phyloP scores from a whole-genome alignment of 345 rosid genomes.

The Angophora floribunda region DNA sequence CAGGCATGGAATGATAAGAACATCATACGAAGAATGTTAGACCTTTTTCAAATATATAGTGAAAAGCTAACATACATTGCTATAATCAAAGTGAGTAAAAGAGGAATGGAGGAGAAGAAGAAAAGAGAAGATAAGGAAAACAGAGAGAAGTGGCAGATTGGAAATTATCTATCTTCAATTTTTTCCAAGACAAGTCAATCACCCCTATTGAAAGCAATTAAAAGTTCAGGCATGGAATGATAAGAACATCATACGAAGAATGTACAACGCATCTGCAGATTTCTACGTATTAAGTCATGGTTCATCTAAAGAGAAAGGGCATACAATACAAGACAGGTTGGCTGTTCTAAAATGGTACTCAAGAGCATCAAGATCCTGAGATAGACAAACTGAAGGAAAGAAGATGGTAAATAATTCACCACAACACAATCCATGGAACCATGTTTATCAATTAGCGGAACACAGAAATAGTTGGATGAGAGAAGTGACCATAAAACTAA shows the following conservation, averaged over 20 bases:
- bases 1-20: background rate
- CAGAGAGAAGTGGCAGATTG: background rate
- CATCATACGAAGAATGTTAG: background rate
- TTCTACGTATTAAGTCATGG: background rate
- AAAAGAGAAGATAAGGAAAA: background rate
- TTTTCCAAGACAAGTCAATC: background rate
- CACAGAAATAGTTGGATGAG: background rate
- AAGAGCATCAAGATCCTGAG: background rate
- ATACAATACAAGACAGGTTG: background rate
- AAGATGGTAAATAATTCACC: background rate
- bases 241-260: background rate
- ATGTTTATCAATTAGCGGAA: background rate
- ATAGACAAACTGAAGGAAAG: background rate
- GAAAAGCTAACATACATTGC: background rate
- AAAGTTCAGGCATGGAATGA: background rate
- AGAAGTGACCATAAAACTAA: background rate
- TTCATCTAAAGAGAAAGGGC: background rate
- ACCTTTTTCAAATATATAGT: background rate
- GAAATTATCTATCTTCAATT: background rate
- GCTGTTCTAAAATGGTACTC: background rate
- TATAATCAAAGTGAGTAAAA: background rate
- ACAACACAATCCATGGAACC: background rate
- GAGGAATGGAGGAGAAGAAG: background rate
- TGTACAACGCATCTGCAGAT: background rate
- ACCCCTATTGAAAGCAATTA: background rate